Evolutionary conservation across 2,329 filamentous ascomycete genomes (phyloP), one percentile per base, ranked within the genome.

Genomic region (Grosmannia huntii): DNA sequence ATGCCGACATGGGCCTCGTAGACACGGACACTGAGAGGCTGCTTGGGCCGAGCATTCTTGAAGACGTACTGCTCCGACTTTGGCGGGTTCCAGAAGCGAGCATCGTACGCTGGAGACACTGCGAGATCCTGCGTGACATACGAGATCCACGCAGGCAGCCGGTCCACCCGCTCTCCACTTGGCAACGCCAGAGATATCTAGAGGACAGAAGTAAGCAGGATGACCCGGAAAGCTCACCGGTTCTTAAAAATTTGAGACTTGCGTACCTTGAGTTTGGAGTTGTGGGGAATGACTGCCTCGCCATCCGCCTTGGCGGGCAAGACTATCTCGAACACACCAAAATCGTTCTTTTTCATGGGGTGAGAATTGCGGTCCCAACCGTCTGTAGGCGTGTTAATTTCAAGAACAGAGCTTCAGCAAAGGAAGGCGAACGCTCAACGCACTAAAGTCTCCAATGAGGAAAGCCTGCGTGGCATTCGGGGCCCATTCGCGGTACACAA

Each of bases 1-100:
- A 99, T 99, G 55, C 94, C 94, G 49, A 99, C 90, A 68, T 99
- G 94, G n/a, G 94, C 94, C 73, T 99, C 94, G 72, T 99, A 99
- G 60, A 99, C 90, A 55, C 94, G 86, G n/a, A 82, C 83, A 66
- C 90, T 96, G 59, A 77, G 71, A 1, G 94, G 94, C 76, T 92
- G 95, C 70, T 85, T 84, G 7, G 92, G 94, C 55, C 86, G 81
- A 53, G 80, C 66, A 71, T 97, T 82, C 75, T 95, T 91, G 79
- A 95, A 95, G 57, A 81, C 76, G 70, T 97, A 97, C 67, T 76
- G 82, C 68, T 95, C 84, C 46, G 77, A 74, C 54, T 78, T 71
- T 3, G 90, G 90, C 38, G 94, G 94, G 69, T 97, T 96, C 94
- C 94, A 99, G 75, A 99, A 96, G 56, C 90, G 83, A 27, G 89